These are phyloP conservation scores for Cryptomeria japonica DNA, from an alignment of 75 land plant species.

Conservation along the genomic window DNA sequence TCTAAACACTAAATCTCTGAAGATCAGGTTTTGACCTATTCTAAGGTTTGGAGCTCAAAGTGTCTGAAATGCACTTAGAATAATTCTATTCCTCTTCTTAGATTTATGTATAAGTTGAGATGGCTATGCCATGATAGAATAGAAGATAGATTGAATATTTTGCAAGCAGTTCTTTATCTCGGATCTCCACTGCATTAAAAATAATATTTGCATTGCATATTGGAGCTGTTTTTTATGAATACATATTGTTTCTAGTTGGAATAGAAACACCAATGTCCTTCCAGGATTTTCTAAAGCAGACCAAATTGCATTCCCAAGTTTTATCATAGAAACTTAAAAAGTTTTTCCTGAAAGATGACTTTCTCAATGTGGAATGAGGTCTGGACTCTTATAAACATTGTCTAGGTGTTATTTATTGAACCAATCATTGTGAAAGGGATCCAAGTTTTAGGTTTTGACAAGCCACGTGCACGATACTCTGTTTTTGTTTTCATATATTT, in stretches of 20 bases:
- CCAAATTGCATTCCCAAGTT: neutral
- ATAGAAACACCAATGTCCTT: neutral
- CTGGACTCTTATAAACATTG: neutral
- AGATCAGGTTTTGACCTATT: neutral
- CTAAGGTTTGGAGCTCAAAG: neutral
- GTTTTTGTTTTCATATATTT: neutral
- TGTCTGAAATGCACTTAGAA: neutral
- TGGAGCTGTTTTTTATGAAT: neutral
- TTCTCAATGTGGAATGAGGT: neutral
- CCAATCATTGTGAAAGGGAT: neutral
- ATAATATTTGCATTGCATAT: neutral
- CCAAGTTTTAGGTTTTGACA: neutral
- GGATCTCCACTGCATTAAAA: neutral
- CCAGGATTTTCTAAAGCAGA: neutral
- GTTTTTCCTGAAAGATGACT: neutral
- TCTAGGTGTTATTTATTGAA: neutral
- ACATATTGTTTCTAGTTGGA: neutral
- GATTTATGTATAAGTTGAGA: neutral
- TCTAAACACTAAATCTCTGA: neutral
- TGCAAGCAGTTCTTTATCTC: neutral
- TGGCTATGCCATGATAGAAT: neutral
- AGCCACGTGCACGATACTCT: neutral
- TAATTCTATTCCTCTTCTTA: neutral
- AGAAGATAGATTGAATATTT: neutral
- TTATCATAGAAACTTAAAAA: neutral